phyloP scores from a whole-genome alignment of 305 asterid genomes.

The Plantago lanceolata region DNA sequence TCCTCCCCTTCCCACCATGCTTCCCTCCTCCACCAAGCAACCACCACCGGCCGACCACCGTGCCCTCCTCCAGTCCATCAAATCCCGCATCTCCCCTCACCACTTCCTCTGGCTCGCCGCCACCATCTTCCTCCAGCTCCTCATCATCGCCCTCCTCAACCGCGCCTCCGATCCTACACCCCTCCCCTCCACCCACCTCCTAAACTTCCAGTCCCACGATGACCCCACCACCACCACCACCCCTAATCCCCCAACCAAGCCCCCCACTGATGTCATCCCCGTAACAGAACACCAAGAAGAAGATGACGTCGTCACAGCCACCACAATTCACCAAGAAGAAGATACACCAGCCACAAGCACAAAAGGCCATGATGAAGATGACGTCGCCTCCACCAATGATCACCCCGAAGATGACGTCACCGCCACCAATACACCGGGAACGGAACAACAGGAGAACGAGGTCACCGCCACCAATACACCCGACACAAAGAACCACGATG shows the following conservation, averaged over 20 bases:
- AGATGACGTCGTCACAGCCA: neutral
- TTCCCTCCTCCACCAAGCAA: constrained; percentile 1
- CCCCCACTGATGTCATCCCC: neutral
- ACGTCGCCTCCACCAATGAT: neutral
- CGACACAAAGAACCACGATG: no score
- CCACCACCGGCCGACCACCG: neutral
- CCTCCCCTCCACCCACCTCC: constrained; percentile 27
- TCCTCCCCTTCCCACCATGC: constrained; percentile 3
- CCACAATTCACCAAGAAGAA: no score
- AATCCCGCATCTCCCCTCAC: constrained; percentile 34
- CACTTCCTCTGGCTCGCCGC: constrained; percentile 37
- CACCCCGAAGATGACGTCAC: no score
- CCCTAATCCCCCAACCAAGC: neutral
- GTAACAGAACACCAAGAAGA: neutral
- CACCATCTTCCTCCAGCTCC: constrained; percentile 37
- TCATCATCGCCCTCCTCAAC: constrained; percentile 34
- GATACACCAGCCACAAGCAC: no score
- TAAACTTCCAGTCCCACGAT: constrained; percentile 12
- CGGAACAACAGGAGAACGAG: no score
- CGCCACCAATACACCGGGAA: no score
- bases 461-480: no score
- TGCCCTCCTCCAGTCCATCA: constrained; percentile 23
- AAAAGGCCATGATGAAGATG: no score
- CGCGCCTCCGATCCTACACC: constrained; percentile 21
- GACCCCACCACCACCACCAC: constrained; percentile 2